Conservation (phyloP, 768 basidiomycete species). For the Lepiota venenata region DNA sequence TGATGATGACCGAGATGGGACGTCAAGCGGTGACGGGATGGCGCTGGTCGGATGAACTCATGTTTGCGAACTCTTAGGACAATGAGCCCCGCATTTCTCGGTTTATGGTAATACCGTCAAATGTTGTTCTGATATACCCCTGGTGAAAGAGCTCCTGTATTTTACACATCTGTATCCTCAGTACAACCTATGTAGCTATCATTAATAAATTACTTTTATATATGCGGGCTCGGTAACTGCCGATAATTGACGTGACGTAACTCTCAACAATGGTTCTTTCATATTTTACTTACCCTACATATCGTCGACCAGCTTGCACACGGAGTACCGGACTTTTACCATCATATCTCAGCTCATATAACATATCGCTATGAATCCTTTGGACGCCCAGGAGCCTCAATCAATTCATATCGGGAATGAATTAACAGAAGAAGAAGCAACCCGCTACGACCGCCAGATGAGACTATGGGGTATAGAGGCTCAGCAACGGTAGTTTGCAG, state of each 20-base stretch:
- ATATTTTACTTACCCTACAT: no score
- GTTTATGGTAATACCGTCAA: background rate
- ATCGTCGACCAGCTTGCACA: background rate
- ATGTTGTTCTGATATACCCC: constrained; percentile 10
- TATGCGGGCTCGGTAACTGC: background rate
- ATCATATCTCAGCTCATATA: background rate
- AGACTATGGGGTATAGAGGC: constrained; percentile 98
- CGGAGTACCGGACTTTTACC: background rate
- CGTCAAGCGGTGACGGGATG: constrained; percentile 57
- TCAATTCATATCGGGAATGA: background rate
- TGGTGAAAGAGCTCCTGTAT: constrained; percentile 9
- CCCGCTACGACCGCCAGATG: constrained; percentile 95
- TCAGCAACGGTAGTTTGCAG: constrained; percentile 70
- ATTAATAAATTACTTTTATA: background rate
- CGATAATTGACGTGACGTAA: background rate
- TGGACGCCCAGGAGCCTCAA: background rate
- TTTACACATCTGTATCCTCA: constrained; percentile 8
- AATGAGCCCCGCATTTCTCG: background rate
- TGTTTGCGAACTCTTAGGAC: background rate
- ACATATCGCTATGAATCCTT: background rate
- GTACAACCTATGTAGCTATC: constrained; percentile 3
- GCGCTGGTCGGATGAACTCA: constrained; percentile 23
- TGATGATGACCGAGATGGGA: constrained; percentile 68
- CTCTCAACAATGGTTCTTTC: no score
- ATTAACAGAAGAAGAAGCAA: constrained; percentile 68